These are phyloP conservation scores for Aspergillus fumigatiaffinis DNA, from an alignment of 2,329 filamentous ascomycete species.

Conservation along the genomic window DNA sequence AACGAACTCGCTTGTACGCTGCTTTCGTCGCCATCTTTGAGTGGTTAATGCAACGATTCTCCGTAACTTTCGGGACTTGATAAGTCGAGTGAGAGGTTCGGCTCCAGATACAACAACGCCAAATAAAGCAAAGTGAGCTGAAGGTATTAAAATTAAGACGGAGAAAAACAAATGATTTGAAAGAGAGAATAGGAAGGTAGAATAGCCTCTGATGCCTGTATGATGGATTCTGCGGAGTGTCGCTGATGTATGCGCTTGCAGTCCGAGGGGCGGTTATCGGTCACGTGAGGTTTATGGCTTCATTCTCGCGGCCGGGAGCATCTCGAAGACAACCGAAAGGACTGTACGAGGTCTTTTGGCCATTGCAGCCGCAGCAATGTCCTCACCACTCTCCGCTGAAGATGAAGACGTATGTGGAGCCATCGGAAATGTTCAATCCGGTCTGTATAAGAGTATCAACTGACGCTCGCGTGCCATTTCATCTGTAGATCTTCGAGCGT, in stretches of 20 bases:
- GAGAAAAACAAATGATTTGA: background rate
- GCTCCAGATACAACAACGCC: background rate
- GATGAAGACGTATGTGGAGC: constrained; percentile 37
- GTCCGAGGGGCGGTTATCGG: constrained; percentile 3
- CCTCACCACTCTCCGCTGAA: constrained; percentile 38
- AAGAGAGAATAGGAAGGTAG: background rate
- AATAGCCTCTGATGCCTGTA: background rate
- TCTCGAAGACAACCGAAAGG: constrained; percentile 13
- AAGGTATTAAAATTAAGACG: background rate
- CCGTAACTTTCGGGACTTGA: background rate
- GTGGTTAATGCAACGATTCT: background rate
- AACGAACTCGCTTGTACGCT: constrained; percentile 65
- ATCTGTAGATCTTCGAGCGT: constrained; percentile 33
- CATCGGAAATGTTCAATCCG: background rate
- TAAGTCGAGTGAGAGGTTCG: background rate
- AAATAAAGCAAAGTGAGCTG: background rate
- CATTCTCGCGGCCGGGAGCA: constrained; percentile 17
- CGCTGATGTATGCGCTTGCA: constrained; percentile 2
- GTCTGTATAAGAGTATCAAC: background rate
- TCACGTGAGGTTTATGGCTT: constrained; percentile 22
- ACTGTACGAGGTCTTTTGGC: constrained; percentile 16
- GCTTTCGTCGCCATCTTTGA: constrained; percentile 65
- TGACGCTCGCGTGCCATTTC: constrained; percentile 11
- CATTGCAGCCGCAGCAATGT: constrained; percentile 41
- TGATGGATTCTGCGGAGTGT: background rate